Base-by-base conservation (phyloP, 495 filamentous ascomycete genomes). In the Lichenothelia convexa region DNA sequence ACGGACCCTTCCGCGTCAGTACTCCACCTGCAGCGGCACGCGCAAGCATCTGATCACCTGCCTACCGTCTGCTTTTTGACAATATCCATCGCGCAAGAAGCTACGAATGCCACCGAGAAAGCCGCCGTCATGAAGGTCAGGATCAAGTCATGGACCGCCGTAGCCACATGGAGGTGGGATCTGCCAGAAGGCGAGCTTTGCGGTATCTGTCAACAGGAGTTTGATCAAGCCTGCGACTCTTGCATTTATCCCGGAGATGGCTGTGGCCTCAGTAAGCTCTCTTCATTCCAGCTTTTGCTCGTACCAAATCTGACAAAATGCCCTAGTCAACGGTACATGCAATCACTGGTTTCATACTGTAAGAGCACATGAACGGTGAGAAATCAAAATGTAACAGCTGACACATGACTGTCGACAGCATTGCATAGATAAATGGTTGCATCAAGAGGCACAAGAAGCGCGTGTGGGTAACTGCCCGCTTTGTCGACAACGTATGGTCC, bases 191-290 rank as follows among this genome's bases (percentile, higher is more conserved):
- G 95, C 61, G 89, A 99, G 47, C 83, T 95, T 40, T 99, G 89
- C 47, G 89, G 89, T 40, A 99, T 99, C 60, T 99, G 89, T 64
- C 86, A 87, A 51, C 80, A 91, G 19, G 83, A 93, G 52, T 99
- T 94, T 55, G 89, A 99, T 51, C 84, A 85, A 18, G 94, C 89
- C 8, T 99, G 89, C 59, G 84, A 87, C 17, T 86, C 84, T 36
- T 99, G 89, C 74, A 92, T 92, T 67, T 94, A 80, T 53, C 89
- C 89, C 13, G 89, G 89, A 18, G 89, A 99, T 49, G 87, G 94
- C 48, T 99, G 89, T 59, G 73, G 78, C 18, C 63, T 99, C 32
- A 58, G 89, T 94, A 61, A 57, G 81, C 63, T 18, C 32, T 38
- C 21, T 18, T 40, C 18, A 0, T 20, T 12, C 40, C 33, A 30